Base-by-base conservation (phyloP, 1,284 basidiomycete genomes). In the Volvariella volvacea region DNA sequence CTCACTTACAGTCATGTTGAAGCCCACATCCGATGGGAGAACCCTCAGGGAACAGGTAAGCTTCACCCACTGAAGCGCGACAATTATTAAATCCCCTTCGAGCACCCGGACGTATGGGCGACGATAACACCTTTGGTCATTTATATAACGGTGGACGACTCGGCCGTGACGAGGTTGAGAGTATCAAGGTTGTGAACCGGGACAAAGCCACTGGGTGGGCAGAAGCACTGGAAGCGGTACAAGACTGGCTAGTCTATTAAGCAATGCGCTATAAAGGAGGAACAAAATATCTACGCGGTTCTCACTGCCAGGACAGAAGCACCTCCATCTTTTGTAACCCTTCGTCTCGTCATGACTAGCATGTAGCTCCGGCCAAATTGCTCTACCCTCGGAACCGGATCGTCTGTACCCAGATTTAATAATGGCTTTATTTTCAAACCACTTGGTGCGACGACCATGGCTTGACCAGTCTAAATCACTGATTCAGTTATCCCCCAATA, bases 281-380 rank as follows among this genome's bases (percentile, higher is more conserved):
- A 6, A 28, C 25, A 12, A 28, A 12, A 28, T 28, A 12, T 6
- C 6, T 28, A 28, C 6, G 25, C 25, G 25, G 25, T 28, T 28
- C 12, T 28, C 20, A 66, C 48, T 0, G 75, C 76, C 22, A 83
- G 66, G 22, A 81, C 54, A 0, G 81, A 83, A 0, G 74, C 76
- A 10, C 81, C 81, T 12, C 83, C 82, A 51, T 85, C 81, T 7
- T 54, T 56, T 0, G 83, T 83, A 19, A 84, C 64, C 2, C 83
- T 68, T 41, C 67, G 67, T 12, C 83, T 64, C 0, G 79, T 82
- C 55, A 78, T 78, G 53, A 80, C 65, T 14, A 82, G 49, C 4
- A 83, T 49, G 42, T 75, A 80, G 0, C 72, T 62, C 2, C 81
- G 69, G 2, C 80, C 80, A 43, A 83, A 71, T 15, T 56, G 58